A percentile compares a stretch with the other conserved stretches of the same genome.
Conservation (phyloP, 2,329 filamentous ascomycete species). For the Parasarocladium wereldwijsianum region DNA sequence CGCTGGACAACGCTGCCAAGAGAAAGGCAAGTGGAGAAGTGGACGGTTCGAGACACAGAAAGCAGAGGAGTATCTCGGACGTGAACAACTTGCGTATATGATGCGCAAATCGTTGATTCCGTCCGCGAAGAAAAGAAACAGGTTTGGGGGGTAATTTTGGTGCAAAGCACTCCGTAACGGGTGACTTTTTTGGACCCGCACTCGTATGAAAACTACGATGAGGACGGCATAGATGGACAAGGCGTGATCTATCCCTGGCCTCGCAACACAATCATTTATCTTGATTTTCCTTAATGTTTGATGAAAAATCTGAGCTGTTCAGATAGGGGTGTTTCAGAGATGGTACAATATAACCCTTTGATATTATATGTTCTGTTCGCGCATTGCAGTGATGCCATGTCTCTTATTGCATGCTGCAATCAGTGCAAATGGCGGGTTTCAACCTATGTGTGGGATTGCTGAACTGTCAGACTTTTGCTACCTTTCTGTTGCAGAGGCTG, state of each 20-base stretch:
- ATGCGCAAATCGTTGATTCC: slow-evolving; percentile 11
- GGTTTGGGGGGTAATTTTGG: background rate
- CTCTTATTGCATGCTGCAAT: too few species aligned
- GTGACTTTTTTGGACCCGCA: background rate
- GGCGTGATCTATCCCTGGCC: slow-evolving; percentile 5
- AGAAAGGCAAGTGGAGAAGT: slow-evolving; percentile 36
- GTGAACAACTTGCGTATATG: slow-evolving; percentile 32
- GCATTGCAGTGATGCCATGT: too few species aligned
- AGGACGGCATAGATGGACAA: slow-evolving; percentile 5
- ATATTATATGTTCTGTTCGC: too few species aligned
- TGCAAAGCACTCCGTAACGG: slow-evolving; percentile 1
- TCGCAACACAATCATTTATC: background rate
- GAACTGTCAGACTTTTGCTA: too few species aligned
- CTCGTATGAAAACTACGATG: background rate
- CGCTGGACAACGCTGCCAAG: slow-evolving; percentile 34
- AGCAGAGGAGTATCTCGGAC: slow-evolving; percentile 44
- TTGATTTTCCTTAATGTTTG: background rate
- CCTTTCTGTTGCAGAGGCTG: too few species aligned
- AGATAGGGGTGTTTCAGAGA: too few species aligned
- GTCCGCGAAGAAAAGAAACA: too few species aligned
- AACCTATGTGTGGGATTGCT: too few species aligned
- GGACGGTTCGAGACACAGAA: slow-evolving; percentile 33
- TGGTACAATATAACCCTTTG: too few species aligned
- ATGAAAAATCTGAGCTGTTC: background rate
- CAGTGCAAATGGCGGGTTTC: too few species aligned